Percentiles rank a stretch among this genome's conserved stretches.
These are phyloP conservation scores for Globomyces pollinis-pini DNA, from an alignment of 192 early-diverging fungal species.

Conservation along the genomic window DNA sequence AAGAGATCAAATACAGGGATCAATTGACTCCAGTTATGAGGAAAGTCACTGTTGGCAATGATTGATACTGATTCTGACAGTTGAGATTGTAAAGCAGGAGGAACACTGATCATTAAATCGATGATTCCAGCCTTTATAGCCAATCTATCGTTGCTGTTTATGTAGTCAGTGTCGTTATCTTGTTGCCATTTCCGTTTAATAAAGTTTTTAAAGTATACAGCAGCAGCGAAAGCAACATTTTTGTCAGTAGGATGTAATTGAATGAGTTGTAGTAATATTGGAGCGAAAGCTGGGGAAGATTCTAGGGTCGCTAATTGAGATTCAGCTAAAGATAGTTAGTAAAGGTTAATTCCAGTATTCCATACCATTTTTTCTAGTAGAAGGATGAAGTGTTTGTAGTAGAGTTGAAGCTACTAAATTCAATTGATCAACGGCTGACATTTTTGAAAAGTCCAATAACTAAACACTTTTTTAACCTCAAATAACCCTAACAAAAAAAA, in stretches of 20 bases:
- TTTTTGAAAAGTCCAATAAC: too few species aligned
- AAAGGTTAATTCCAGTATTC: too few species aligned
- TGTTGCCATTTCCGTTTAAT: slow-evolving; percentile 78
- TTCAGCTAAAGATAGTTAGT: slow-evolving; percentile 35
- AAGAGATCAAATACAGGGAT: slow-evolving; percentile 45
- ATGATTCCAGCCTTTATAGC: slow-evolving; percentile 83
- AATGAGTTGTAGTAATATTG: slow-evolving; percentile 70
- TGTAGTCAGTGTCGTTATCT: slow-evolving; percentile 45
- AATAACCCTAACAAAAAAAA: too few species aligned
- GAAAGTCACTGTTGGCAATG: slow-evolving; percentile 91
- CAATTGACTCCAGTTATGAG: slow-evolving; percentile 76
- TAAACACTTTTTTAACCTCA: too few species aligned
- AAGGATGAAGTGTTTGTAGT: slow-evolving; percentile 59
- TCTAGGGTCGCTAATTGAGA: slow-evolving; percentile 21
- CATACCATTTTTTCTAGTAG: slow-evolving; percentile 49
- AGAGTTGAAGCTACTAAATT: too few species aligned
- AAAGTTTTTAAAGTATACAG: slow-evolving; percentile 96
- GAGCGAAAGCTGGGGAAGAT: slow-evolving; percentile 49
- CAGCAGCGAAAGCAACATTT: slow-evolving; percentile 67
- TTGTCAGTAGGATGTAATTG: slow-evolving; percentile 46
- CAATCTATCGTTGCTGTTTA: slow-evolving; percentile 56
- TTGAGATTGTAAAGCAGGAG: slow-evolving; percentile 74
- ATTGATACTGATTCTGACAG: slow-evolving; percentile 88
- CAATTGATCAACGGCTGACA: too few species aligned
- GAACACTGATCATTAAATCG: slow-evolving; percentile 72